These are phyloP conservation scores for Nitzschia sp. DNA, from an alignment of 108 stramenopile genomes.

Conservation along the genomic window DNA sequence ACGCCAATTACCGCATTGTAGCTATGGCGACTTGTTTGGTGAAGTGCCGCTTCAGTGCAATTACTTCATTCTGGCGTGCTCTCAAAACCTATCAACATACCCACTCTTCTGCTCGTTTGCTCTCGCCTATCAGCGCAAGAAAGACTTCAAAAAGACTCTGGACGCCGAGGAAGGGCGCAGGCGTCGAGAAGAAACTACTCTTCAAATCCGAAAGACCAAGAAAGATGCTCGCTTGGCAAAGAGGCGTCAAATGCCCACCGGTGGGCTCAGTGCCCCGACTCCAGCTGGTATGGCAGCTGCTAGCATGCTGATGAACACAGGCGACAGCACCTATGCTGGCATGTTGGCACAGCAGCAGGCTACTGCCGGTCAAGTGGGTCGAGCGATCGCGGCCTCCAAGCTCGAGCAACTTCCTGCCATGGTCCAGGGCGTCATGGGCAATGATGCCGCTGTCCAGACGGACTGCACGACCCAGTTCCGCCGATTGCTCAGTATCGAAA, in stretches of 20 bases:
- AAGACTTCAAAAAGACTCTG: constrained; percentile 93
- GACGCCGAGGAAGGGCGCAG: constrained; percentile 93
- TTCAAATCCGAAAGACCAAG: constrained; percentile 97
- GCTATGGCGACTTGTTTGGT: no score
- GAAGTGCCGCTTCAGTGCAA: no score
- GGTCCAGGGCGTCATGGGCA: constrained; percentile 89
- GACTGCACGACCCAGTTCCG: constrained; percentile 96
- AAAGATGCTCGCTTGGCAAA: constrained; percentile 96
- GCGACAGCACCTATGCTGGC: constrained; percentile 55
- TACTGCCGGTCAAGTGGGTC: constrained; percentile 12
- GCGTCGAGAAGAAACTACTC: constrained; percentile 93
- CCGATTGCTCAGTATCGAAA: constrained; percentile 94
- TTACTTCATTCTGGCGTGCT: no score
- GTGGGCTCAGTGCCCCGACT: constrained; percentile 46
- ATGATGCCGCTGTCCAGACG: constrained; percentile 82
- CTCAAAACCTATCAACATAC: no score
- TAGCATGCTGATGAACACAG: constrained; percentile 71
- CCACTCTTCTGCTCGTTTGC: no score
- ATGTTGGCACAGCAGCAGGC: constrained; percentile 34
- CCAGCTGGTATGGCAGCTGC: constrained; percentile 79
- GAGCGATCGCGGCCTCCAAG: constrained; percentile 42
- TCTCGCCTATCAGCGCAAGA: constrained; percentile 70
- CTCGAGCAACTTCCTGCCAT: constrained; percentile 88
- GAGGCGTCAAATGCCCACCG: constrained; percentile 83
- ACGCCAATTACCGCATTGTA: no score